Conservation (phyloP, 192 early-diverging fungal genomes). For the Diversispora epigaea region DNA sequence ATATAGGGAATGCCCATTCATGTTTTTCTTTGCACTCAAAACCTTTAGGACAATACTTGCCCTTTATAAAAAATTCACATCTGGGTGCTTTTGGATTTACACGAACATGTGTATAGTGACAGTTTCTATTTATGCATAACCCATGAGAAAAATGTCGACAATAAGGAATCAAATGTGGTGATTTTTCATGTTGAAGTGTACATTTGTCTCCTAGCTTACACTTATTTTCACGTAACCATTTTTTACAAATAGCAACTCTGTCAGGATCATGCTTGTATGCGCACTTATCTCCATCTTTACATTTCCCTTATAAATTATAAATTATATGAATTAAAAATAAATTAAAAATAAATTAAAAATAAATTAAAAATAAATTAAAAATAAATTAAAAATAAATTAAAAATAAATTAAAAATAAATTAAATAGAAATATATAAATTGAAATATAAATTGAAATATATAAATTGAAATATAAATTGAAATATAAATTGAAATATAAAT, state of each 20-base stretch:
- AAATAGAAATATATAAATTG: too few relatives aligned
- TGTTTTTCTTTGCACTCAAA: slow-evolving; percentile 9
- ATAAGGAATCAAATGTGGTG: slow-evolving; percentile 15
- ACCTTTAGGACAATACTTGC: slow-evolving; percentile 6
- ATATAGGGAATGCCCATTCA: background rate
- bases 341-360: background rate
- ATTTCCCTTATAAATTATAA: slow-evolving; percentile 3
- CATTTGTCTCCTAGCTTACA: background rate
- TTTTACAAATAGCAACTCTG: background rate
- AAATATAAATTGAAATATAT: too few relatives aligned
- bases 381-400: background rate
- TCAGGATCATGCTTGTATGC: slow-evolving; percentile 8
- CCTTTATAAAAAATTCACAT: slow-evolving; percentile 7
- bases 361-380: background rate
- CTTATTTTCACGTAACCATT: background rate
- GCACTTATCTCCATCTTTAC: slow-evolving; percentile 18
- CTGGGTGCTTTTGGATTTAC: background rate
- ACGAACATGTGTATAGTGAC: slow-evolving; percentile 25
- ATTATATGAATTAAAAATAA: background rate
- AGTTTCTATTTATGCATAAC: slow-evolving; percentile 1
- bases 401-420: background rate
- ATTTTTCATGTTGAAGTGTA: background rate
- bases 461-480: too few relatives aligned
- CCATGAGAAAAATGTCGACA: slow-evolving; percentile 13
- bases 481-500: background rate